These are phyloP conservation scores for Boletus edulis DNA, from an alignment of 768 basidiomycete species.

Conservation along the genomic window DNA sequence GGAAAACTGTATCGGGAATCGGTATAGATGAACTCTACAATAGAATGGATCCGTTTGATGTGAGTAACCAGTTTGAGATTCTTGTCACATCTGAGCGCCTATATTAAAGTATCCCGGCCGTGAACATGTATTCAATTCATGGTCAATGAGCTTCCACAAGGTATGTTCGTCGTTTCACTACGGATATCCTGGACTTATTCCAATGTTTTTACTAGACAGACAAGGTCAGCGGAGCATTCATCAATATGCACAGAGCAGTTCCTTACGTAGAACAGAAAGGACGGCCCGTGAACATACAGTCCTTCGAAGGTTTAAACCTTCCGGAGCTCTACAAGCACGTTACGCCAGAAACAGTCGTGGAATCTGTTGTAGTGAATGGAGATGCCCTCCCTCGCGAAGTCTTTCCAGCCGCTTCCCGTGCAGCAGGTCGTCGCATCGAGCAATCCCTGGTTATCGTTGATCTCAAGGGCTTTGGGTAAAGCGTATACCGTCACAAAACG, in stretches of 20 bases:
- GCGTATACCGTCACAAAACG: not conserved
- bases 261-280: constrained; percentile 47
- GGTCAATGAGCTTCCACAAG: constrained; percentile 82
- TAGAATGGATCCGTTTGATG: constrained; percentile 67
- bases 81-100: not conserved
- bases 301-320: constrained; percentile 58
- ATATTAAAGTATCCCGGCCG: constrained; percentile 62
- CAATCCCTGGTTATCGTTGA: constrained; percentile 66
- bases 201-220: constrained; percentile 46
- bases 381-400: constrained; percentile 66
- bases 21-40: constrained; percentile 66
- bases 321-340: constrained; percentile 54
- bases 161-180: constrained; percentile 31
- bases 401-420: constrained; percentile 60
- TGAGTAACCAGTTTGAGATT: constrained; percentile 33
- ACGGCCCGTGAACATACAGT: constrained; percentile 68
- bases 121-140: constrained; percentile 65
- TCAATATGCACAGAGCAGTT: not conserved
- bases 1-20: constrained; percentile 56
- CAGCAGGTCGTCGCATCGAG: constrained; percentile 48
- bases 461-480: constrained; percentile 67
- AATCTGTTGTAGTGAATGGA: constrained; percentile 60
- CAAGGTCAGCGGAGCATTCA: constrained; percentile 45
- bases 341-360: constrained; percentile 60
- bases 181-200: not conserved